A percentile compares a stretch with the other conserved stretches of the same genome.
These are phyloP conservation scores for Sporothrix variecibatus DNA, from an alignment of 2,329 filamentous ascomycete species.

Conservation along the genomic window DNA sequence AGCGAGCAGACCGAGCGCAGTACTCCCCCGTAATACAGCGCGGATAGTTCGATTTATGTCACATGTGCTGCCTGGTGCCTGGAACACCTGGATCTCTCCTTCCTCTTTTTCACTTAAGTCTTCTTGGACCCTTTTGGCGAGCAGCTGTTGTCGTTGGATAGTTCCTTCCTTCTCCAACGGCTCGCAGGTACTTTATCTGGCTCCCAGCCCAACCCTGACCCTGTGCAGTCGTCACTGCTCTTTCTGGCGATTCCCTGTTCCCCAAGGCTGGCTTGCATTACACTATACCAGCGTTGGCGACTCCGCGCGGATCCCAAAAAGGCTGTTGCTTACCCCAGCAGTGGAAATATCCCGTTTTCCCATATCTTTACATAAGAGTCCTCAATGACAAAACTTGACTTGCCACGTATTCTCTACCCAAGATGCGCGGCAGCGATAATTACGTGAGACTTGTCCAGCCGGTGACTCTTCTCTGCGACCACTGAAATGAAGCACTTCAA, in stretches of 20 bases:
- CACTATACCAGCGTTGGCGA: not conserved
- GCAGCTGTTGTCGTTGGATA: not conserved
- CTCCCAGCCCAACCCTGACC: not conserved
- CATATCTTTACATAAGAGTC: not conserved
- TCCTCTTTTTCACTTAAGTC: not conserved
- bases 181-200: not conserved
- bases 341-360: not conserved
- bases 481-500: not conserved
- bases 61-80: constrained; percentile 19
- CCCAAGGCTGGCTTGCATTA: not conserved
- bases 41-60: constrained; percentile 10
- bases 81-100: not conserved
- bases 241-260: not conserved
- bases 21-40: not conserved
- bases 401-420: no score
- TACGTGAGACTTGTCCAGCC: not conserved
- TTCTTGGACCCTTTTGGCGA: not conserved
- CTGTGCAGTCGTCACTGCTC: not conserved
- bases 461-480: not conserved
- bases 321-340: not conserved
- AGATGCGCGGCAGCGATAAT: not conserved
- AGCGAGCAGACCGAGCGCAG: not conserved
- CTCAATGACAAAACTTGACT: not conserved
- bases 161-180: not conserved
- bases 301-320: not conserved